Base-by-base conservation (phyloP, 2,329 filamentous ascomycete genomes). In the Hortaea sp. region DNA sequence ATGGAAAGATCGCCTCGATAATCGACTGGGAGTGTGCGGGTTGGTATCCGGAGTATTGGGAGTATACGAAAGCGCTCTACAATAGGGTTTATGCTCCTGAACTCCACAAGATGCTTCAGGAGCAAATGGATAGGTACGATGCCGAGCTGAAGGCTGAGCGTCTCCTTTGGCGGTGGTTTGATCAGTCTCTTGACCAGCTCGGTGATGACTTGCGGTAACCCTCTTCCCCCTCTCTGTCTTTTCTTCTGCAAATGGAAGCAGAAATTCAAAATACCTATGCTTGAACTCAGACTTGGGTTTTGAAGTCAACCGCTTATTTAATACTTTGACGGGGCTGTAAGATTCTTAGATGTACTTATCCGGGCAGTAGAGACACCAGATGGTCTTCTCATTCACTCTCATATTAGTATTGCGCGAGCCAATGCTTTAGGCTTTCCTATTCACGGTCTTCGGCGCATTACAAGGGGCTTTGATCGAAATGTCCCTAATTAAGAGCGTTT, bases 1-100 rank as follows among this genome's bases (percentile, higher is more conserved):
- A 57, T 7, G 65, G 60, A 6, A 39, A 42, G 7, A 34, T 51
- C 27, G 41, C 38, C 11, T 46, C 46, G 3, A 44, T 56, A 5
- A 49, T 54, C 11, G 52, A 54, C 34, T 56, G 52, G 53, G 50
- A 54, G 28, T 30, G 32, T 29, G 39, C 48, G 1, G 52, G 50
- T 6, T 56, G 52, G 52, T 53, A 47, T 37, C 50, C 53, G 7
- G 52, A 53, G 29, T 48, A 50, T 13, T 56, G 52, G 52, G 52
- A 54, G 34, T 53, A 51, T 35, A 43, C 42, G 6, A 39, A 37
- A 28, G 32, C 32, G 42, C 44, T 48, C 28, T 54, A 48, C 44
- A 43, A 45, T 32, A 27, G 42, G 10, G 20, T 39, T 13, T 28
- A 13, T 6, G 20, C 41, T 9, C 47, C 47, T 11, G 43, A 49